Evolutionary conservation across 768 basidiomycete genomes (phyloP), one percentile per base, ranked within the genome.

Genomic region (Jaapia argillacea): DNA sequence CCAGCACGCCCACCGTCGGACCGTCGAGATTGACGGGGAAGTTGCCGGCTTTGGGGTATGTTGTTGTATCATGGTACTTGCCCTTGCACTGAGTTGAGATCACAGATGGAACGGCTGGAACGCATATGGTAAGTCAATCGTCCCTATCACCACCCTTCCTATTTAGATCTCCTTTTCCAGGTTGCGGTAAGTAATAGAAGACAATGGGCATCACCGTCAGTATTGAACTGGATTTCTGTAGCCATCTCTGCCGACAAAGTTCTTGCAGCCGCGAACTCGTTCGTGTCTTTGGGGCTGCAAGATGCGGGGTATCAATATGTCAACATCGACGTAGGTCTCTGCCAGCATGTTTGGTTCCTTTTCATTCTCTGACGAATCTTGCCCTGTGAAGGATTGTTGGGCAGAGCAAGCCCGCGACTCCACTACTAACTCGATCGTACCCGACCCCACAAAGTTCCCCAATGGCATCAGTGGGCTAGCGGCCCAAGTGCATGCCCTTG

Each of bases 51-150:
- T 57, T 75, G 5, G 73, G 73, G 69, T 69, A 45, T 38, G 53
- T 23, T n/a, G n/a, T n/a, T 33, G 36, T 20, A 39, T 38, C 18
- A 5, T 14, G 12, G 26, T 6, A 14, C 24, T 25, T 5, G 20
- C 10, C 24, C 25, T 6, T 2, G 5, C 24, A 14, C 44, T 2
- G 18, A 18, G 36, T n/a, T 40, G 13, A n/a, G 16, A 14, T 31
- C 21, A 4, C 31, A 72, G 70, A 27, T 75, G 73, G 73, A 75
- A 75, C 49, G 57, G 65, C 16, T 74, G 72, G 72, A 75, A 75
- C 44, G 72, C 71, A 1, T 75, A 71, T 49, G 57, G n/a, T n/a
- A n/a, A n/a, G n/a, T n/a, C n/a, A n/a, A n/a, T n/a, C n/a, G n/a
- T n/a, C n/a, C n/a, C n/a, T n/a, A n/a, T n/a, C n/a, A n/a, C n/a